Evolutionary conservation across 1,139 yeast genomes (phyloP), one percentile per base, ranked within the genome.

Genomic region (Meyerozyma guilliermondii): DNA sequence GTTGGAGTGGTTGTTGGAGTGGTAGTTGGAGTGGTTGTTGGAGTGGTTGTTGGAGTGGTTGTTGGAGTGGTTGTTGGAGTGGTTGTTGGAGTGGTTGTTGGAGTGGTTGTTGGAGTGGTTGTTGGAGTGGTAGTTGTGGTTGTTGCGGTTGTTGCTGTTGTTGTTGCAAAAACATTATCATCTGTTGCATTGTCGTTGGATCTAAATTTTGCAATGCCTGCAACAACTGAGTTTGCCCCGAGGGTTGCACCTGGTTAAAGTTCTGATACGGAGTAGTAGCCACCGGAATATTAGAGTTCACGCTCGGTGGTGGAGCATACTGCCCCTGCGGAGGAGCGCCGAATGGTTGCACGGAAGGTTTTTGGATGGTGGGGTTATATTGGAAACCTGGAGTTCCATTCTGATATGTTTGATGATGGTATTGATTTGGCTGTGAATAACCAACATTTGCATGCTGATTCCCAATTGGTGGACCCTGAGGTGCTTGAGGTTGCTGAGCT

Each of bases 161-260:
- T 24, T 45, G 51, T 20, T 54, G 58, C 20, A 57, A 46, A 9
- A 54, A 42, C 10, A 47, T 50, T 14, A 56, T 47, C 33, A 56
- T 50, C 24, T 47, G 54, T 38, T 55, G 60, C 46, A 49, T 49
- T 7, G 58, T 45, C 7, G 49, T 43, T 1, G 56, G 54, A 34
- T 56, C 59, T 34, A 56, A 44, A n/a, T 51, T 55, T 43, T 55
- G 57, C 24, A 57, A 49, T 4, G 56, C 51, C 23, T 51, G 55
- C 10, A 50, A 20, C 35, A 54, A 35, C 8, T 42, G 47, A 34
- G 44, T 38, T 39, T 40, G 45, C 14, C 39, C 33, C 4, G 33
- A 8, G 6, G 33, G 20, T 31, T 33, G 45, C 35, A 38, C 24
- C 35, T 39, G 24, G 16, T 29, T 29, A 6, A 13, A 5, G 18